Evolutionary conservation across 2,329 filamentous ascomycete genomes (phyloP).

Genomic region (Ophiostoma novo-ulmi): DNA sequence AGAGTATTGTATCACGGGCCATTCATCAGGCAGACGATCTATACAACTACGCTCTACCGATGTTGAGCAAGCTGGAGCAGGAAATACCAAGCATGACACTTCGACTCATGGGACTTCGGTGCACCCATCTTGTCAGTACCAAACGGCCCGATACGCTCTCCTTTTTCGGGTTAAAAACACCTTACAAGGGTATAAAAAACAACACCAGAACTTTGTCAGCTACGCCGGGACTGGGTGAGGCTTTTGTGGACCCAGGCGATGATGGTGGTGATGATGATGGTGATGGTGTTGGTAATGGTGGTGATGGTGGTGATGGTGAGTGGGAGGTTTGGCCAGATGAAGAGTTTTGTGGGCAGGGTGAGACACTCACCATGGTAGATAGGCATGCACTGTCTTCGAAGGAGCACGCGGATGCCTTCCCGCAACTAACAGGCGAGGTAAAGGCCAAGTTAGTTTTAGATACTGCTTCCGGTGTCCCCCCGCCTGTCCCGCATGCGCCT

Average conservation of each 20-base stretch:
- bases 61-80: slow-evolving; percentile 76
- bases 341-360: slow-evolving; percentile 41
- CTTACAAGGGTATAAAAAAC: background rate
- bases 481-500: slow-evolving; percentile 29
- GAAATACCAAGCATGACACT: slow-evolving; percentile 75
- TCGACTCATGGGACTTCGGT: slow-evolving; percentile 80
- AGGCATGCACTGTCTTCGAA: background rate
- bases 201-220: too few relatives aligned
- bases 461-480: background rate
- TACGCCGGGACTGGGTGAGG: background rate
- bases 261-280: slow-evolving; percentile 39
- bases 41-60: slow-evolving; percentile 74
- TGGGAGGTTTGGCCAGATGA: slow-evolving; percentile 68
- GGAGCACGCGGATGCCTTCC: background rate
- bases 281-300: slow-evolving; percentile 33
- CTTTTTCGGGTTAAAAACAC: slow-evolving; percentile 66
- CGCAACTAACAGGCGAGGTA: background rate
- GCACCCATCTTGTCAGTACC: slow-evolving; percentile 79
- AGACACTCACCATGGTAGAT: slow-evolving; percentile 27
- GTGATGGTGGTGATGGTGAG: slow-evolving; percentile 40
- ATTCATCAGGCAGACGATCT: slow-evolving; percentile 72
- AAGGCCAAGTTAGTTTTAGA: background rate
- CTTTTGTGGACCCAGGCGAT: slow-evolving; percentile 30
- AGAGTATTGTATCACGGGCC: slow-evolving; percentile 68
- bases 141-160: slow-evolving; percentile 71